Evolutionary conservation across 768 basidiomycete species (phyloP).

Genomic region (Suillus subluteus): DNA sequence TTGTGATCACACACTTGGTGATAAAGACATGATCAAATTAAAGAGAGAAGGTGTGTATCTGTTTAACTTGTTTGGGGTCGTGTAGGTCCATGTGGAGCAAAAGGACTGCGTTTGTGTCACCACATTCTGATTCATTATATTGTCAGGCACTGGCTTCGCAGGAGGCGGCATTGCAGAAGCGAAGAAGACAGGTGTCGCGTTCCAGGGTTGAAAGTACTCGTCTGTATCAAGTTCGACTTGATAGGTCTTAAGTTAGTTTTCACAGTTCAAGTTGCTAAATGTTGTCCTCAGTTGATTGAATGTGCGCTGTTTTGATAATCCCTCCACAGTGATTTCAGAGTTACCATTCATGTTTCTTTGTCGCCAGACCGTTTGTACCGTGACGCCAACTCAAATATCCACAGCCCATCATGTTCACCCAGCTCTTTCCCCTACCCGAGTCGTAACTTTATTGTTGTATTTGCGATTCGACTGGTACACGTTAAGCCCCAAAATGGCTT

Average conservation of each 20-base stretch:
- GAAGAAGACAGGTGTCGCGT: slow-evolving; percentile 75
- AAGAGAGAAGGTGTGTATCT: slow-evolving; percentile 78
- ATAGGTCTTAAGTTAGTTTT: not conserved
- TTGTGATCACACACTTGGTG: slow-evolving; percentile 70
- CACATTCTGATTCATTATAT: slow-evolving; percentile 11
- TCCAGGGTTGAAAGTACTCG: slow-evolving; percentile 67
- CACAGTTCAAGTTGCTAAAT: slow-evolving; percentile 5
- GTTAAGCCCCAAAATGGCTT: slow-evolving; percentile 42
- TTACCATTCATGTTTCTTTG: not conserved
- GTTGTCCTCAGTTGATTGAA: slow-evolving; percentile 1
- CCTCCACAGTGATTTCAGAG: not conserved
- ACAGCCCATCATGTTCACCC: not conserved
- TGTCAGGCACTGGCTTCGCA: slow-evolving; percentile 86
- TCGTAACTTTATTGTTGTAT: not conserved
- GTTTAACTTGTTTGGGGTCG: slow-evolving; percentile 2
- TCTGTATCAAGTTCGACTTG: not conserved
- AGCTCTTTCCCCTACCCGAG: not conserved
- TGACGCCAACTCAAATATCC: not conserved
- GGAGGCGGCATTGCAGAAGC: slow-evolving; percentile 95
- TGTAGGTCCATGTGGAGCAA: not conserved
- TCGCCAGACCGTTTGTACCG: not conserved
- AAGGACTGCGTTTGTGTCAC: not conserved
- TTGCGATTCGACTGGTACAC: slow-evolving; percentile 21
- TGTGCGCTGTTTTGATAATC: slow-evolving; percentile 1
- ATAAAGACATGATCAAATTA: slow-evolving; percentile 80